Base-by-base conservation (phyloP, 2,329 filamentous ascomycete species). In the Phoma sp. region DNA sequence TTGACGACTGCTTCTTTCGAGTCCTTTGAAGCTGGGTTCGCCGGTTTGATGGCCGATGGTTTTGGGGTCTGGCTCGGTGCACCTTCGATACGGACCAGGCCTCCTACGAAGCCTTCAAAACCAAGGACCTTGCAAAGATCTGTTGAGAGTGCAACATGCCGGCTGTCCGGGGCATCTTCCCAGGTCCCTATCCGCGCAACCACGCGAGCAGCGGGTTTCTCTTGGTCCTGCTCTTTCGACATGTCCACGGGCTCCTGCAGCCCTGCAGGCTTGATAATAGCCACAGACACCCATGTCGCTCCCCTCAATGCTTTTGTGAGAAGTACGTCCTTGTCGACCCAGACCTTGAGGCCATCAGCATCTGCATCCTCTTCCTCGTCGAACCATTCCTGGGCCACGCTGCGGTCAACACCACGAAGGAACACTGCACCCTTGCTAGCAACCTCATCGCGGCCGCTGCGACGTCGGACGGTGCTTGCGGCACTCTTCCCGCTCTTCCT, bases 151-250 rank as follows among this genome's bases (percentile, higher is more conserved):
- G 91, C 91, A 42, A 86, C 85, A 57, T 93, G 90, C 59, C 90
- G 87, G 47, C 86, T 87, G 68, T 93, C 91, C 1, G 95, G 92
- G 1, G 92, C 88, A 67, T 96, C 91, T 53, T 93, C 85, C 96
- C 95, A 99, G 1, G 86, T 78, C 32, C 84, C 80, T 3, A 98
- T 74, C 58, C 84, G 85, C 2, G 92, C 93, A 30, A 98, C 84
- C 1, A 98, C 77, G 62, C 88, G 93, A 14, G 82, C 78, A 1
- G 87, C 81, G 9, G 81, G 78, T 56, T 81, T 81, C 26, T 86
- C 78, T 62, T 83, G 79, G 67, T 89, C 77, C 64, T 77, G 82
- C 45, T 90, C 88, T 49, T 86, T 86, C 61, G 93, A 89, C 40
- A 89, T 85, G 66, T 92, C 90, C 1, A 87, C 76, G 0, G 88